Evolutionary conservation across 495 filamentous ascomycete species (phyloP), one percentile per base, ranked within the genome.

Genomic region (Hypomontagnella monticulosa): DNA sequence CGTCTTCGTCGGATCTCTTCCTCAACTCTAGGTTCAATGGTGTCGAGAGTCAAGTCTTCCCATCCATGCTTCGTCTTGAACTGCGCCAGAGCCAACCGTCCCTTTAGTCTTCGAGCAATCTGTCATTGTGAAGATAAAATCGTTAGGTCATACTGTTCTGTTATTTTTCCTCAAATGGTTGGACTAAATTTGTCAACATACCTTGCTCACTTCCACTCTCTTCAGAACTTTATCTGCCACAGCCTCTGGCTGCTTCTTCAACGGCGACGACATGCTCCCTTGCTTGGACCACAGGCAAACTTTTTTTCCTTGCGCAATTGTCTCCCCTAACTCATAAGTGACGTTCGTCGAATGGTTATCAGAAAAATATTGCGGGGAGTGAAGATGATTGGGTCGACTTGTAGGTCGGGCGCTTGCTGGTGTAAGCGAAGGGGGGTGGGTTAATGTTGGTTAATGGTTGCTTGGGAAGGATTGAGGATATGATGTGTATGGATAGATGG

Each of bases 31-130:
- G 87, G 86, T 75, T 91, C 91, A 72, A 94, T 89, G 18, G 75
- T 85, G 67, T 90, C 89, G 50, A 93, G 83, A 37, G 88, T 86
- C 54, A 93, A 83, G 75, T 91, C 85, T 74, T 93, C 87, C 84
- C 89, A 89, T 63, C 94, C 94, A 77, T 97, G 88, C 76, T 94
- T 91, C 52, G 93, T 91, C 80, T 97, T 99, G 85, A 97, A 93
- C 79, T 91, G 93, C 73, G 95, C 95, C 50, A 98, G 85, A 66
- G 96, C 94, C 33, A 99, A 84, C 42, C 94, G 92, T 79, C 96
- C 91, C 76, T 97, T 92, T 33, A 99, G 81, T 71, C 88, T 89
- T 76, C 93, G 82, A 55, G 93, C 95, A 78, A 98, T 95, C 95
- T 99, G 67, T 44, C 38, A 55, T 57, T 34, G 63, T 62, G 50